These are phyloP conservation scores for Abrus precatorius DNA, from an alignment of 306 rosid species.

Conservation along the genomic window DNA sequence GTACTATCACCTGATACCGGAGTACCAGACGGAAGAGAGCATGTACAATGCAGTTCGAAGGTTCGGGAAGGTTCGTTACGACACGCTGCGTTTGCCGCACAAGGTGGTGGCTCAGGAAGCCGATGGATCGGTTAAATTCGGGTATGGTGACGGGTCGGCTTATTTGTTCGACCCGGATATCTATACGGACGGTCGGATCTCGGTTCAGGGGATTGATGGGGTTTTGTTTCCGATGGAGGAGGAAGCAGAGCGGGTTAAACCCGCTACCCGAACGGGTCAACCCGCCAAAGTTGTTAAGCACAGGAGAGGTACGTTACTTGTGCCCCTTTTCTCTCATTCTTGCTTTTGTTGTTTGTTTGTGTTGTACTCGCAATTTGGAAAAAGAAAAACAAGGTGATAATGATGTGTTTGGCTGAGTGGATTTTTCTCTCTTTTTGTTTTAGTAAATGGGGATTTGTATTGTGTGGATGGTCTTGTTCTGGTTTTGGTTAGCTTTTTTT, in stretches of 20 bases:
- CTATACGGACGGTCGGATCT: constrained; percentile 80
- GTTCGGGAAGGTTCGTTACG: constrained; percentile 74
- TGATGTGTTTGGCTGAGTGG: constrained; percentile 32
- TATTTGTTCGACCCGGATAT: constrained; percentile 87
- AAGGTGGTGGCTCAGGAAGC: constrained; percentile 83
- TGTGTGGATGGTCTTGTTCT: neutral
- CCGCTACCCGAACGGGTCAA: constrained; percentile 53
- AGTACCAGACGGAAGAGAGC: constrained; percentile 89
- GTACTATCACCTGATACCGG: constrained; percentile 83
- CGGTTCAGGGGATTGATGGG: constrained; percentile 84
- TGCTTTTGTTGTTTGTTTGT: neutral
- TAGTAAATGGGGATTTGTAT: neutral
- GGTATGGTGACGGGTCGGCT: constrained; percentile 73
- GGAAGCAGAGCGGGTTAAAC: constrained; percentile 50
- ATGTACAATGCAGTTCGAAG: constrained; percentile 89
- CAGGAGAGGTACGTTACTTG: constrained; percentile 67
- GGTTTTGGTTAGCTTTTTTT: constrained; percentile 16
- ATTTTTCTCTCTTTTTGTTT: neutral
- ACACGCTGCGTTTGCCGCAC: constrained; percentile 71
- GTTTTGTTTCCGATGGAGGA: constrained; percentile 75
- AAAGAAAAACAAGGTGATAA: neutral
- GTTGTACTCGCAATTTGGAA: neutral
- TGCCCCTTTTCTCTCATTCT: neutral
- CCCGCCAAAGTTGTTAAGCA: constrained; percentile 64
- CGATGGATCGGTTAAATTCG: constrained; percentile 84